Conservation (phyloP, 202 grass and related monocot genomes). For the Zoysia matrella region DNA sequence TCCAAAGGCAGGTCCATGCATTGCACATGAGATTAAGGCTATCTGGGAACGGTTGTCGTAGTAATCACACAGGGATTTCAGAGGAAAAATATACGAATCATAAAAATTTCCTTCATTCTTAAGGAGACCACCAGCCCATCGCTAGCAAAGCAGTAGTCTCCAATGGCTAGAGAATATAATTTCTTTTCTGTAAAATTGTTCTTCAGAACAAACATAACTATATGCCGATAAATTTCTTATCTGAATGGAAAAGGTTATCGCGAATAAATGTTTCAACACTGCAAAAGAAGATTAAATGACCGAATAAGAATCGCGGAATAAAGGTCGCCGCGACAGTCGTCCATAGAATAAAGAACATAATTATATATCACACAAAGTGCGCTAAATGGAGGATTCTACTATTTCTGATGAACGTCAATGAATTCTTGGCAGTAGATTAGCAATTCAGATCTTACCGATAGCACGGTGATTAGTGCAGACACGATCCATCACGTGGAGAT, state of each 20-base stretch:
- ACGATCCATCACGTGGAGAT: conserved; percentile 32
- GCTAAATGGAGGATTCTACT: conserved; percentile 24
- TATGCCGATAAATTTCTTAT: conserved; percentile 42
- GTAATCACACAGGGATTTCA: no score
- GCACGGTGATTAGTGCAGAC: conserved; percentile 1
- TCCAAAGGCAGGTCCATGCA: conserved; percentile 44
- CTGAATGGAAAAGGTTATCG: conserved; percentile 42
- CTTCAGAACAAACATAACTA: conserved; percentile 17
- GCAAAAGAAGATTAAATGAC: background rate
- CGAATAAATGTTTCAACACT: conserved; percentile 38
- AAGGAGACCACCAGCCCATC: no score
- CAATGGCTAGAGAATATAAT: background rate
- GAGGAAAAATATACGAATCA: no score
- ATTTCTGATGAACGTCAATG: conserved; percentile 28
- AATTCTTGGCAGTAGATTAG: conserved; percentile 32
- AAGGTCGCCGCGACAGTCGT: conserved; percentile 25
- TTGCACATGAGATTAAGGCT: conserved; percentile 31
- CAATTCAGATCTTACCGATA: conserved; percentile 48
- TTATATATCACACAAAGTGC: conserved; percentile 27
- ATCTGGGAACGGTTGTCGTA: no score
- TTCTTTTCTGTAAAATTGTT: conserved; percentile 2
- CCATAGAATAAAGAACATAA: conserved; percentile 43
- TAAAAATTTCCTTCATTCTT: no score
- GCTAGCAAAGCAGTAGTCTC: no score
- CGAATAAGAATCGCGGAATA: conserved; percentile 36